Conservation (phyloP, 2,329 filamentous ascomycete species). For the Rutstroemia sp. region DNA sequence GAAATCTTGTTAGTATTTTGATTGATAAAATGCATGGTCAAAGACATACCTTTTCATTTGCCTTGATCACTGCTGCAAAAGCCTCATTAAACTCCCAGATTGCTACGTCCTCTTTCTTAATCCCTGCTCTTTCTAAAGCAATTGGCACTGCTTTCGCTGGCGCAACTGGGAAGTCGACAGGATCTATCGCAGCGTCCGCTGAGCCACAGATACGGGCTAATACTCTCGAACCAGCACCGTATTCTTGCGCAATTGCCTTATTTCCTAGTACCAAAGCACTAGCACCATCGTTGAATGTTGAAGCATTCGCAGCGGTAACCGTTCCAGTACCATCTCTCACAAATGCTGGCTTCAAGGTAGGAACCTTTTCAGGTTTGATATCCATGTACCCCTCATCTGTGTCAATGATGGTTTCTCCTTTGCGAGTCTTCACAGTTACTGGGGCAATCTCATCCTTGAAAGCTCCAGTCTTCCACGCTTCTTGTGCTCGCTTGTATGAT, state of each 20-base stretch:
- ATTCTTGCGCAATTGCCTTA: constrained; percentile 72
- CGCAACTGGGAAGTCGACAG: constrained; percentile 91
- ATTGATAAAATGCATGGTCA: background rate
- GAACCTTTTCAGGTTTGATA: constrained; percentile 78
- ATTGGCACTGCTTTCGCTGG: constrained; percentile 89
- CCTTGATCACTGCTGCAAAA: constrained; percentile 91
- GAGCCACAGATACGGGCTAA: constrained; percentile 80
- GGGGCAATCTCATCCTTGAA: constrained; percentile 89
- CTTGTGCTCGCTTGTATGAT: constrained; percentile 83
- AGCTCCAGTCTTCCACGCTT: constrained; percentile 73
- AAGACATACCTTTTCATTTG: constrained; percentile 68
- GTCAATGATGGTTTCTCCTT: constrained; percentile 71
- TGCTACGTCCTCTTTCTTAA: constrained; percentile 84
- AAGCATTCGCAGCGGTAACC: constrained; percentile 91
- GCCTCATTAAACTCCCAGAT: constrained; percentile 99
- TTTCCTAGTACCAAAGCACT: constrained; percentile 81
- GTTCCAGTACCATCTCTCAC: constrained; percentile 77
- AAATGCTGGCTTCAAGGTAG: constrained; percentile 85
- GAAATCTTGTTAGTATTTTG: constrained; percentile 5
- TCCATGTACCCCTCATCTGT: constrained; percentile 87
- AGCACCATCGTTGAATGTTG: constrained; percentile 89
- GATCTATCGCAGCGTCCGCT: constrained; percentile 83
- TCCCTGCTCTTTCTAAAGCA: constrained; percentile 79
- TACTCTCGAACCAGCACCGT: constrained; percentile 69
- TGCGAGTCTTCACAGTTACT: constrained; percentile 76